Conservation (phyloP, 2,329 filamentous ascomycete species). For the Pseudocercospora musae region DNA sequence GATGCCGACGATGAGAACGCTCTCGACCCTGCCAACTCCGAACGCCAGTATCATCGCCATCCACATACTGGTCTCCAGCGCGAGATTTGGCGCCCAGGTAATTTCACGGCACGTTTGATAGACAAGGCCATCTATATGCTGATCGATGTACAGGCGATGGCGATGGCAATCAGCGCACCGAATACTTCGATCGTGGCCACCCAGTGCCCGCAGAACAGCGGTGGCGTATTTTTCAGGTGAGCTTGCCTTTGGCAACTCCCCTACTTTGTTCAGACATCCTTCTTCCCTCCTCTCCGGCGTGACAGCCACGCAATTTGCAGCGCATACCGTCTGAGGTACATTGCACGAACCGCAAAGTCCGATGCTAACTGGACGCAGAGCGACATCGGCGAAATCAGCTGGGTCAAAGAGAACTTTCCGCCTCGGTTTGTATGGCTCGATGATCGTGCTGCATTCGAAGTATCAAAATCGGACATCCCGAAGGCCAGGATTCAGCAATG, state of each 20-base stretch:
- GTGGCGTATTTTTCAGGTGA: constrained; percentile 41
- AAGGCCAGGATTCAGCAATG: constrained; percentile 27
- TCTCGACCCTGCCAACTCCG: constrained; percentile 21
- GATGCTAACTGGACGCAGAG: constrained; percentile 14
- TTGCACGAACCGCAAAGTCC: not conserved
- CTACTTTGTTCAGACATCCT: not conserved
- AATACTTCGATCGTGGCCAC: constrained; percentile 30
- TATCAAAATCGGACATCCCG: constrained; percentile 32
- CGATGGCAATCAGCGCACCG: constrained; percentile 34
- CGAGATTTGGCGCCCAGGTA: constrained; percentile 38
- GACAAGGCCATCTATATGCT: not conserved
- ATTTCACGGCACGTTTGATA: not conserved
- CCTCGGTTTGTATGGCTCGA: constrained; percentile 42
- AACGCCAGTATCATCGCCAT: constrained; percentile 24
- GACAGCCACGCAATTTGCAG: not conserved
- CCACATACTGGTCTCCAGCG: constrained; percentile 28
- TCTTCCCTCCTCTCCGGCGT: not conserved
- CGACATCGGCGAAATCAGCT: constrained; percentile 29
- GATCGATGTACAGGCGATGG: constrained; percentile 28
- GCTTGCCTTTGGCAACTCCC: not conserved
- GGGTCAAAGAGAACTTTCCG: constrained; percentile 30
- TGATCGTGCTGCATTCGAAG: constrained; percentile 37
- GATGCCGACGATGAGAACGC: constrained; percentile 6
- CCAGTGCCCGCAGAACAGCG: constrained; percentile 27
- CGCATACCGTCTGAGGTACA: not conserved